Conservation (phyloP, 768 basidiomycete genomes). For the Suillus cothurnatus region DNA sequence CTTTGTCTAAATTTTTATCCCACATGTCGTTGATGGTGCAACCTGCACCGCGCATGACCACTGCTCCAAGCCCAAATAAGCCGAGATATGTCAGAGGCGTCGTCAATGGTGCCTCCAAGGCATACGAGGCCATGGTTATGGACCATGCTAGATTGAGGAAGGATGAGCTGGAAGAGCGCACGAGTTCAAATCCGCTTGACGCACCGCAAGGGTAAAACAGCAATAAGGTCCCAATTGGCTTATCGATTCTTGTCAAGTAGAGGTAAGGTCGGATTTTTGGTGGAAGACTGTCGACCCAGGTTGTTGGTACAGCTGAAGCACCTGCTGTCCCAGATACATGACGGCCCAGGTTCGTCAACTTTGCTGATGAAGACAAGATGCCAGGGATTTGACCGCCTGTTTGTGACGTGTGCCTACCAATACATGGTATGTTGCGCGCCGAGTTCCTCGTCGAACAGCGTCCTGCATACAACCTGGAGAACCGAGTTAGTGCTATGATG, state of each 20-base stretch:
- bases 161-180: background rate
- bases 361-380: background rate
- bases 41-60: constrained; percentile 97
- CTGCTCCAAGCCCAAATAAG: constrained; percentile 86
- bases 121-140: constrained; percentile 94
- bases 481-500: background rate
- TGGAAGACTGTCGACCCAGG: constrained; percentile 75
- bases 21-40: constrained; percentile 99
- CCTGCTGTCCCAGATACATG: constrained; percentile 10
- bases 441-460: background rate
- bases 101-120: constrained; percentile 63
- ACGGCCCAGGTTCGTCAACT: constrained; percentile 19
- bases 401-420: background rate
- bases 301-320: constrained; percentile 23
- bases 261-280: constrained; percentile 71
- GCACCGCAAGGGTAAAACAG: constrained; percentile 93
- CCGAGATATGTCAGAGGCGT: constrained; percentile 74
- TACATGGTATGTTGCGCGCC: background rate
- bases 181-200: constrained; percentile 28
- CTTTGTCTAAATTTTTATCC: constrained; percentile 90
- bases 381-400: background rate
- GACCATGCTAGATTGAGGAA: constrained; percentile 81
- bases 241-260: constrained; percentile 87
- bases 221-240: constrained; percentile 91
- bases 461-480: background rate